These are phyloP conservation scores for Hanseniaspora vineae DNA, from an alignment of 805 yeast genomes.

Conservation along the genomic window DNA sequence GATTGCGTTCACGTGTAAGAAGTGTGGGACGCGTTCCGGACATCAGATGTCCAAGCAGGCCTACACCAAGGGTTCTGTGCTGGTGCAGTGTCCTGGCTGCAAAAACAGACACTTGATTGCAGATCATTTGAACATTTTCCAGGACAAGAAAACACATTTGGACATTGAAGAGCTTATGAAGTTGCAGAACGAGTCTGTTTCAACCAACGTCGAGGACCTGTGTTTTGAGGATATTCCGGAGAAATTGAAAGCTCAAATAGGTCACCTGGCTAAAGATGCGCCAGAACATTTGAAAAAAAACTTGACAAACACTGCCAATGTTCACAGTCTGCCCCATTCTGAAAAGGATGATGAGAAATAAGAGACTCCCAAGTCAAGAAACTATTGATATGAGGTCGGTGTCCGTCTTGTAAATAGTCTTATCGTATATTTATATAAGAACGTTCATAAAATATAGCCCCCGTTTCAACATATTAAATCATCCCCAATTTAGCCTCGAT, in stretches of 20 bases:
- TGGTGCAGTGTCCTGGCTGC: conserved; percentile 88
- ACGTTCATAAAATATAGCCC: no score
- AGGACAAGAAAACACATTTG: conserved; percentile 45
- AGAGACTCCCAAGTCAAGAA: no score
- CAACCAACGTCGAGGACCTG: conserved; percentile 52
- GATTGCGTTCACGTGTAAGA: conserved; percentile 88
- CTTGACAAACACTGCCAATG: background rate
- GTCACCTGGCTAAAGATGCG: conserved; percentile 58
- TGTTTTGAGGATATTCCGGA: conserved; percentile 31
- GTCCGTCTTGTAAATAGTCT: no score
- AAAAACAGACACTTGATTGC: conserved; percentile 81
- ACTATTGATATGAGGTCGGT: no score
- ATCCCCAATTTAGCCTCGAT: no score
- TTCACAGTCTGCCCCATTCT: background rate
- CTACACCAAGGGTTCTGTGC: conserved; percentile 71
- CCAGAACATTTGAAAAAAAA: conserved; percentile 27
- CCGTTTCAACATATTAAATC: no score
- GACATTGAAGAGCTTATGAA: conserved; percentile 70
- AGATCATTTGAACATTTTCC: conserved; percentile 72
- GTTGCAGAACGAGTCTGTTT: conserved; percentile 64
- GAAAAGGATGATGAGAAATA: background rate
- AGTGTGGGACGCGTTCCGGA: conserved; percentile 70
- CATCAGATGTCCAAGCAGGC: conserved; percentile 92
- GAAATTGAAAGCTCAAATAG: conserved; percentile 27
- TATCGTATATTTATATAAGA: no score